A percentile compares a stretch with the other conserved stretches of the same genome.
Evolutionary conservation across 116 monocot genomes (phyloP).

Genomic region (Iris pallida): DNA sequence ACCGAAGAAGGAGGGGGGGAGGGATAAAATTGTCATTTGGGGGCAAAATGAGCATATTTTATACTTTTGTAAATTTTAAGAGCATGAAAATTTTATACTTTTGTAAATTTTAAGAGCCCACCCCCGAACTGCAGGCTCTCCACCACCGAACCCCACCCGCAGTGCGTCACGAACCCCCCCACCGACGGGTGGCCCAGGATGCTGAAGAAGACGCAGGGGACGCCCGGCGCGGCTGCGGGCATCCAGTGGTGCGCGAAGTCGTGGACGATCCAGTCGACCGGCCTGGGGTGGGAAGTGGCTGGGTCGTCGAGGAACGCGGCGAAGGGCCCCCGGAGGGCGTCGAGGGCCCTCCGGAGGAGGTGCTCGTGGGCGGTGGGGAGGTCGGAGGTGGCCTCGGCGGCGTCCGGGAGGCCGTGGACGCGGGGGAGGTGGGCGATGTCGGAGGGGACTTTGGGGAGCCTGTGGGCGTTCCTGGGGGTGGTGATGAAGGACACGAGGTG

Average conservation of each 20-base stretch:
- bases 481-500: constrained; percentile 30
- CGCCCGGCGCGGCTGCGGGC: constrained; percentile 3
- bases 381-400: constrained; percentile 26
- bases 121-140: constrained; percentile 34
- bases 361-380: background rate
- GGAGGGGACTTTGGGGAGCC: constrained; percentile 17
- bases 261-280: constrained; percentile 43
- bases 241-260: constrained; percentile 41
- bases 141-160: constrained; percentile 40
- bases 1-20: no score
- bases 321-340: constrained; percentile 10
- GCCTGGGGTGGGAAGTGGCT: constrained; percentile 2
- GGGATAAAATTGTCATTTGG: no score
- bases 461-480: constrained; percentile 20
- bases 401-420: constrained; percentile 11
- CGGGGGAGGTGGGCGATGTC: constrained; percentile 11
- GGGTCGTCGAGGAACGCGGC: constrained; percentile 10
- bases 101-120: no score
- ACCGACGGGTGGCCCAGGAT: background rate
- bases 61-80: no score
- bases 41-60: no score
- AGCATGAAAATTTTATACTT: no score
- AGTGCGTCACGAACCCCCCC: constrained; percentile 38
- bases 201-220: constrained; percentile 21
- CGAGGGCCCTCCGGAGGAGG: constrained; percentile 18